Evolutionary conservation across 805 yeast genomes (phyloP).

Genomic region (Candida krabiensis): DNA sequence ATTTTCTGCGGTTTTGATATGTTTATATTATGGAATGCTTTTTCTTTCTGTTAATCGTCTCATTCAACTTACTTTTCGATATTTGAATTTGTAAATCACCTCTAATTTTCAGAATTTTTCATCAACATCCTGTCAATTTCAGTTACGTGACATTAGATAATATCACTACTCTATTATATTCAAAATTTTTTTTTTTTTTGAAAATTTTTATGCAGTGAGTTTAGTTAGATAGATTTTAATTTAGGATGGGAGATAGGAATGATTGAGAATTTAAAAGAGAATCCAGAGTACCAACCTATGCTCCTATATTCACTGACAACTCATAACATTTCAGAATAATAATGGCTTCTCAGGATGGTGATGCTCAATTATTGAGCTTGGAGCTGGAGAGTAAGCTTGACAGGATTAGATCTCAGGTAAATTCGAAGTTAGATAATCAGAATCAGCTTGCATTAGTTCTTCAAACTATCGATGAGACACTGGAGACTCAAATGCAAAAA

Average conservation of each 20-base stretch:
- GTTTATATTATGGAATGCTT: background rate
- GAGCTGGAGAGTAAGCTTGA: slow-evolving; percentile 64
- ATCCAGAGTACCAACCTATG: too few relatives aligned
- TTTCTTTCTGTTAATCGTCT: background rate
- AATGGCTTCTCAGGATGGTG: too few relatives aligned
- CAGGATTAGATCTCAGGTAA: slow-evolving; percentile 67
- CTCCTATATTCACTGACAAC: too few relatives aligned
- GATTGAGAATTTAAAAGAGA: too few relatives aligned
- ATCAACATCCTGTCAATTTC: slow-evolving; percentile 1
- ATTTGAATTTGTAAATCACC: slow-evolving; percentile 1
- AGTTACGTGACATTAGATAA: too few relatives aligned
- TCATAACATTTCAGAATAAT: too few relatives aligned
- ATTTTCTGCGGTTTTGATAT: slow-evolving; percentile 28
- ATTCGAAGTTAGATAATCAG: slow-evolving; percentile 84
- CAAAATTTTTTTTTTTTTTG: slow-evolving; percentile 4
- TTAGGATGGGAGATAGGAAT: too few relatives aligned
- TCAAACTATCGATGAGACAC: slow-evolving; percentile 87
- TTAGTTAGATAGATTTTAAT: too few relatives aligned
- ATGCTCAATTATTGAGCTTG: slow-evolving; percentile 22
- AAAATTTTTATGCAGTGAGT: slow-evolving; percentile 7
- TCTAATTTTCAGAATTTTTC: slow-evolving; percentile 5
- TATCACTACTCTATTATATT: too few relatives aligned
- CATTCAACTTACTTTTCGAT: slow-evolving; percentile 1
- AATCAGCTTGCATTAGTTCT: slow-evolving; percentile 80
- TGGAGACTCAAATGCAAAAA: slow-evolving; percentile 62